Evolutionary conservation across 352 stramenopile genomes (phyloP), one percentile per base, ranked within the genome.

Genomic region (Aphanomyces invadans): DNA sequence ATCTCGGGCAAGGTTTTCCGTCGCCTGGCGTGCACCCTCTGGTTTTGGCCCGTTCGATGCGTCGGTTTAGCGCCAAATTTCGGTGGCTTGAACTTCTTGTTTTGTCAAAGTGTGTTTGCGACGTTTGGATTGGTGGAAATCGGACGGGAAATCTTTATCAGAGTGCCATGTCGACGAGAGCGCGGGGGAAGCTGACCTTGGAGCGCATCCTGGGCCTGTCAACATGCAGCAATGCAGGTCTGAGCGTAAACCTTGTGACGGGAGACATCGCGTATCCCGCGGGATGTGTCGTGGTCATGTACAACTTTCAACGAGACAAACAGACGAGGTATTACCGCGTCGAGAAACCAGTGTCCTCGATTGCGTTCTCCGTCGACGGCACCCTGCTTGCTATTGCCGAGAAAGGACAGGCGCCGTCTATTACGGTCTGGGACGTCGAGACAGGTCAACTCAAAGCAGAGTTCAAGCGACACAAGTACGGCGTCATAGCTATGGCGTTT

Each of bases 271-370:
- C 87, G 55, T 96, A 93, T 70, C 74, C 86, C 3, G 87, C 88
- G 2, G 88, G 88, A 7, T 92, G 85, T 67, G 90, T 95, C 45
- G 88, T 95, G 52, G 88, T 96, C n/a, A 79, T 96, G 48, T 96
- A 95, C 80, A 93, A 90, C 73, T 62, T 91, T 28, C 73, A 83
- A 0, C 72, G 86, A 38, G 88, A 94, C 72, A 93, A 92, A 45
- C 88, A 96, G 46, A 80, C 90, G 65, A 78, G 84, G 2, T 96
- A 95, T 73, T 95, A 95, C 71, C 86, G 86, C 48, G 86, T 92
- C 2, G 85, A 93, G 68, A 94, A 94, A 57, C 72, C 67, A 21
- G 87, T 96, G n/a, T 70, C 82, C 31, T 89, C 86, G 53, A 65
- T 95, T 23, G 79, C 75, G 62, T 96, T 95, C 72, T 95, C 88